These are phyloP conservation scores for Pythium insidiosum DNA, from an alignment of 352 stramenopile genomes.

Conservation along the genomic window DNA sequence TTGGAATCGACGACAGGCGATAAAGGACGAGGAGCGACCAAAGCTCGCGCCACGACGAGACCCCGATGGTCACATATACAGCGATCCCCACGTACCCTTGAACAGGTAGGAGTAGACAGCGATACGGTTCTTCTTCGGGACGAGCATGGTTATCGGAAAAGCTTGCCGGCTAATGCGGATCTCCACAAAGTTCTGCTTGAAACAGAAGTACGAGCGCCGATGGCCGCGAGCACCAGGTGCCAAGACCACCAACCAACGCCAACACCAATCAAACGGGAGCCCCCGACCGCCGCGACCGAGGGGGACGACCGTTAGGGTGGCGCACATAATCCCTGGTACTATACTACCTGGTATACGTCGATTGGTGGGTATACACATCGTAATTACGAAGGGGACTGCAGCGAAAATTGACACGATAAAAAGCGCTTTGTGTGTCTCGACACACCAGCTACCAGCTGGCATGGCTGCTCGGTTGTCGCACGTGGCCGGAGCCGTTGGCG, in stretches of 20 bases:
- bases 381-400: slow-evolving; percentile 9
- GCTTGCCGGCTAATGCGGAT: slow-evolving; percentile 88
- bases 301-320: too few species aligned
- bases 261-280: slow-evolving; percentile 16
- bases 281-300: neutral
- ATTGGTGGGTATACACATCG: slow-evolving; percentile 1
- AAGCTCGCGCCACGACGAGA: too few species aligned
- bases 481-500: too few species aligned
- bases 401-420: neutral
- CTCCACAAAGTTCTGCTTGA: slow-evolving; percentile 54
- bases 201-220: slow-evolving; percentile 16
- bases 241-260: slow-evolving; percentile 20
- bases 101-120: slow-evolving; percentile 98
- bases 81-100: slow-evolving; percentile 56
- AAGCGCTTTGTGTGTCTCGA: too few species aligned
- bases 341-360: slow-evolving; percentile 2
- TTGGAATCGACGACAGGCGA: too few species aligned
- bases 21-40: neutral
- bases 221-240: slow-evolving; percentile 1
- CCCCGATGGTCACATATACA: too few species aligned
- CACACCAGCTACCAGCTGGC: too few species aligned
- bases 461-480: too few species aligned
- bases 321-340: neutral
- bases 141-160: slow-evolving; percentile 85
- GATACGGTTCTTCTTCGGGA: slow-evolving; percentile 99